phyloP scores from a whole-genome alignment of 805 yeast genomes.

The Monosporozyma yasuniensis region DNA sequence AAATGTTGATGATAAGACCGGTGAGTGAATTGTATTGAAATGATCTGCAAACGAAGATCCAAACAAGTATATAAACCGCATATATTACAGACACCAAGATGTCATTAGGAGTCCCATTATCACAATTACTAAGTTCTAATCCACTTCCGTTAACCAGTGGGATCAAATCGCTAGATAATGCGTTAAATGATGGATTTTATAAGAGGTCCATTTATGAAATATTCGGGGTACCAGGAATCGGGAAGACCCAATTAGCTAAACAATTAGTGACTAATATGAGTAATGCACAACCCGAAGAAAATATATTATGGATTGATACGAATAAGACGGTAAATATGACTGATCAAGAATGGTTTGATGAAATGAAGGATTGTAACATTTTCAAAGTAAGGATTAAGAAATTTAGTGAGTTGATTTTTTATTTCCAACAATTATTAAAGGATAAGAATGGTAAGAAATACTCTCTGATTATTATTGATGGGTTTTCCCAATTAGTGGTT shows the following conservation, averaged over 20 bases:
- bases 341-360: background rate
- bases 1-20: too few relatives aligned
- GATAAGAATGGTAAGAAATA: conserved; percentile 6
- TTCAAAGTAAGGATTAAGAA: conserved; percentile 13
- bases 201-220: conserved; percentile 25
- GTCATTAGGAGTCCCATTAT: conserved; percentile 29
- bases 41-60: background rate
- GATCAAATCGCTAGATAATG: conserved; percentile 15
- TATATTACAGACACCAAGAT: conserved; percentile 10
- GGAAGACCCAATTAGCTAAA: conserved; percentile 22
- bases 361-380: background rate
- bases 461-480: conserved; percentile 23
- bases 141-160: conserved; percentile 21
- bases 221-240: conserved; percentile 30
- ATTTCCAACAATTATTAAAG: conserved; percentile 14
- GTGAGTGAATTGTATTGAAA: background rate
- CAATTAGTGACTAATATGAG: conserved; percentile 11
- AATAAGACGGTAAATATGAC: conserved; percentile 9
- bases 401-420: conserved; percentile 20
- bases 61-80: background rate
- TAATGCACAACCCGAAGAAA: conserved; percentile 7
- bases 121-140: conserved; percentile 23
- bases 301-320: conserved; percentile 25
- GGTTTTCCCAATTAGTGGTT: conserved; percentile 25
- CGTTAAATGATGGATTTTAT: conserved; percentile 21